These are phyloP conservation scores for Cryptosporidium baileyi DNA, from an alignment of 169 alveolate species.

Conservation along the genomic window DNA sequence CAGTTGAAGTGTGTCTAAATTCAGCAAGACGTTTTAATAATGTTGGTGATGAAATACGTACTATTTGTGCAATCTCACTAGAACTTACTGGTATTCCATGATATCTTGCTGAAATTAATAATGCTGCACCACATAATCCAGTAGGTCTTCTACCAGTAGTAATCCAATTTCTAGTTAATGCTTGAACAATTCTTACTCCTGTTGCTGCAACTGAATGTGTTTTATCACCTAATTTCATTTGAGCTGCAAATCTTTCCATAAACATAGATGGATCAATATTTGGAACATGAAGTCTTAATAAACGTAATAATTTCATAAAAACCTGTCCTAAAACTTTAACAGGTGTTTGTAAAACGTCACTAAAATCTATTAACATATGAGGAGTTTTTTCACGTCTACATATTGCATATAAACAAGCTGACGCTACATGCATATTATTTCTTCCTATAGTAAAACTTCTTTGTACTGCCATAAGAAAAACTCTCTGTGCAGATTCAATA, in stretches of 20 bases:
- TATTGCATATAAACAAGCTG: conserved; percentile 92
- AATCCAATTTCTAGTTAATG: conserved; percentile 97
- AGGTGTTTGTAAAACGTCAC: conserved; percentile 90
- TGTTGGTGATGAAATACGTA: conserved; percentile 93
- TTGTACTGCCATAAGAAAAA: conserved; percentile 91
- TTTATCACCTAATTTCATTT: conserved; percentile 91
- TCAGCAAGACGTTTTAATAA: conserved; percentile 94
- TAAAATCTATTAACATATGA: conserved; percentile 91
- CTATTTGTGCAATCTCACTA: conserved; percentile 89
- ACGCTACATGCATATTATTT: conserved; percentile 90
- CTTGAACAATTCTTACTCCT: conserved; percentile 95
- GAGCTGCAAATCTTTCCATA: conserved; percentile 94
- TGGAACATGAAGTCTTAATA: conserved; percentile 89
- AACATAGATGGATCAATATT: conserved; percentile 94
- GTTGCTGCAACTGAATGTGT: conserved; percentile 90
- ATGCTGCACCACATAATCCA: conserved; percentile 99
- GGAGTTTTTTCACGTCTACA: conserved; percentile 93
- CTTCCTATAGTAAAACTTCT: conserved; percentile 94
- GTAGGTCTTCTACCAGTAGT: conserved; percentile 97
- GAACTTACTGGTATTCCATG: conserved; percentile 90
- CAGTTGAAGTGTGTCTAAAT: conserved; percentile 90
- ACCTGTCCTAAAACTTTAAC: conserved; percentile 88
- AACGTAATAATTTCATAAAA: conserved; percentile 88
- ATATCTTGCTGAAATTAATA: conserved; percentile 95
- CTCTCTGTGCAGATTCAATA: conserved; percentile 89